Base-by-base conservation (phyloP, 805 yeast genomes). In the Yamadazyma laniorum region DNA sequence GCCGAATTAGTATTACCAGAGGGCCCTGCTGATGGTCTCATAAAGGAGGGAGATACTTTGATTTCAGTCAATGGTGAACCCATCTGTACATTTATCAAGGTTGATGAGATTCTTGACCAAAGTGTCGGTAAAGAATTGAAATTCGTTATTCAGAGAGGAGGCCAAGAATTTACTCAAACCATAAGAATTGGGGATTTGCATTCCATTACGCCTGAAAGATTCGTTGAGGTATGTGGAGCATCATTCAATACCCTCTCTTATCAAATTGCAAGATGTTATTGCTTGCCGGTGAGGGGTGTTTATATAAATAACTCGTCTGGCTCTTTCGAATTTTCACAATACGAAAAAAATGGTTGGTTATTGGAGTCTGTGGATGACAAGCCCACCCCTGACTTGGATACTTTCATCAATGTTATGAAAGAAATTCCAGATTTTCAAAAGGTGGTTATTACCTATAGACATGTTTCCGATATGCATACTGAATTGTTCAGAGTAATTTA, bases 31-130 rank as follows among this genome's bases (percentile, higher is more conserved):
- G 82, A 81, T 53, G 74, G 72, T 0, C 58, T 70, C 28, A 74
- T 90, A 18, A 77, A 80, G 51, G 96, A 89, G 63, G 96, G 96
- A 40, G 97, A 90, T 57, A 79, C 85, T 28, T 65, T 90, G 43
- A 72, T 90, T 17, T 77, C 91, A 2, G 75, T 90, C 22, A 81
- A 87, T 50, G 87, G 77, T 14, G 65, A 65, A 36, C 62, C 70
- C 15, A 77, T 90, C 25, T 70, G 85, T 1, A 75, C 85, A 3
- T 90, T 89, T 54, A 75, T 86, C 25, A 76, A 77, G 37, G 85
- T 87, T n/a, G 97, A 90, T 42, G 88, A 82, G 39, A 80, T 87
- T 18, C 68, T 89, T 34, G 97, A 90, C 61, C 70, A 71, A 1
- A 74, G 70, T 40, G 82, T 90, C 16, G 93, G 82, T 9, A 50